Conservation (phyloP, 1,139 yeast genomes). For the Suhomyces atakaporum region DNA sequence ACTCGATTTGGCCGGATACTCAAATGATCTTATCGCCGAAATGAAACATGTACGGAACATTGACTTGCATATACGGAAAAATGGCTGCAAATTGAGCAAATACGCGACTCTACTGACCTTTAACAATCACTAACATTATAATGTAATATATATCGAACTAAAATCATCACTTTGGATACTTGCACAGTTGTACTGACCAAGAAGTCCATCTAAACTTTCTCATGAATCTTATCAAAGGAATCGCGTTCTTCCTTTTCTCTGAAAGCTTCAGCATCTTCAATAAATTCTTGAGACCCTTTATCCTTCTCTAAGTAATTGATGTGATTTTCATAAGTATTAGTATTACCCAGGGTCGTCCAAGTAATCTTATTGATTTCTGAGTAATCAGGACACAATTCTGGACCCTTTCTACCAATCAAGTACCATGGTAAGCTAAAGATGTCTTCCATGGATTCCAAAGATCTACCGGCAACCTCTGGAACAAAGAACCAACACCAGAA, state of each 20-base stretch:
- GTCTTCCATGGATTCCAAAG: conserved; percentile 60
- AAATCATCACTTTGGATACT: conserved; percentile 1
- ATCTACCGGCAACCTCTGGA: conserved; percentile 56
- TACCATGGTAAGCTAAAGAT: conserved; percentile 62
- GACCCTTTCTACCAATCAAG: conserved; percentile 54
- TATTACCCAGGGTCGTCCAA: conserved; percentile 16
- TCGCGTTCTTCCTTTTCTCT: conserved; percentile 1
- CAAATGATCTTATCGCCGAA: too few relatives aligned
- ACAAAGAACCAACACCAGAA: conserved; percentile 55
- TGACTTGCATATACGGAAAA: too few relatives aligned
- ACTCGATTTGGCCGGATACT: too few relatives aligned
- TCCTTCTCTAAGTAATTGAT: conserved; percentile 20
- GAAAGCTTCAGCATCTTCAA: conserved; percentile 13
- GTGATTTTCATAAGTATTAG: conserved; percentile 26
- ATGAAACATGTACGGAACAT: too few relatives aligned
- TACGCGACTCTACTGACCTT: too few relatives aligned
- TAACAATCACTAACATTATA: too few relatives aligned
- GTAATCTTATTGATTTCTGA: conserved; percentile 43
- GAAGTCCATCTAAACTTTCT: conserved; percentile 4
- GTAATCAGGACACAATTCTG: conserved; percentile 53
- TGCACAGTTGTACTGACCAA: too few relatives aligned
- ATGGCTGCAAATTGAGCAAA: not conserved
- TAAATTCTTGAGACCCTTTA: conserved; percentile 15
- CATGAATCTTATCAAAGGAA: conserved; percentile 2
- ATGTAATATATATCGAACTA: too few relatives aligned